These are phyloP conservation scores for Backusella macrospora DNA, from an alignment of 192 early-diverging fungal species.

Conservation along the genomic window DNA sequence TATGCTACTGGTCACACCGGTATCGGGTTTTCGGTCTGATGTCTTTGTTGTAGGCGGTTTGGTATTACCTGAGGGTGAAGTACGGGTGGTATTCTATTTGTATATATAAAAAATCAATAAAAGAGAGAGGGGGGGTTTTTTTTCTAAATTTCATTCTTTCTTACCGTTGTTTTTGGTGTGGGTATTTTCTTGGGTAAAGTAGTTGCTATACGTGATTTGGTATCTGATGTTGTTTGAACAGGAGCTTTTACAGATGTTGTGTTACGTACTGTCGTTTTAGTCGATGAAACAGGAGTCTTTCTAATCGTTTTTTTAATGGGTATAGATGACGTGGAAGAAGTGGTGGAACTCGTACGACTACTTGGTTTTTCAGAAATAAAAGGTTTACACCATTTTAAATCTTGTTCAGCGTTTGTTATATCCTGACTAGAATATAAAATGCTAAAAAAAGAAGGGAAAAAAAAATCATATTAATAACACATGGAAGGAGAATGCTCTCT, in stretches of 20 bases:
- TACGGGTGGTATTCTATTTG: background rate
- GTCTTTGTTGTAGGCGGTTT: background rate
- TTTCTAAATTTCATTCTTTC: too few relatives aligned
- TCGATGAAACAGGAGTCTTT: background rate
- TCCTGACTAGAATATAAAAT: conserved; percentile 11
- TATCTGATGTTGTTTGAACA: conserved; percentile 2
- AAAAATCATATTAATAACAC: background rate
- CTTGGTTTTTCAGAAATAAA: background rate
- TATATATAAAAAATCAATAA: background rate
- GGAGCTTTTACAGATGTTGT: background rate
- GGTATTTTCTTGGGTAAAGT: background rate
- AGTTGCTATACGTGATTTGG: conserved; percentile 13
- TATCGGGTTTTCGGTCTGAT: background rate
- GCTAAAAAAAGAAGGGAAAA: background rate
- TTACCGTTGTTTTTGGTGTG: background rate
- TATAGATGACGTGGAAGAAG: conserved; percentile 8
- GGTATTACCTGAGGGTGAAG: background rate
- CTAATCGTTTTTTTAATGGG: conserved; percentile 10
- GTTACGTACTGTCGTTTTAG: background rate
- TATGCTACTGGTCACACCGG: background rate
- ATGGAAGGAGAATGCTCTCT: background rate
- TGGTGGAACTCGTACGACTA: background rate
- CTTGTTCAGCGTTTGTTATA: background rate
- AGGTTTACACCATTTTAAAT: conserved; percentile 15
- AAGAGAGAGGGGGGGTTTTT: too few relatives aligned